These are phyloP conservation scores for Talaromyces pinophilus DNA, from an alignment of 2,329 filamentous ascomycete genomes.

Conservation along the genomic window DNA sequence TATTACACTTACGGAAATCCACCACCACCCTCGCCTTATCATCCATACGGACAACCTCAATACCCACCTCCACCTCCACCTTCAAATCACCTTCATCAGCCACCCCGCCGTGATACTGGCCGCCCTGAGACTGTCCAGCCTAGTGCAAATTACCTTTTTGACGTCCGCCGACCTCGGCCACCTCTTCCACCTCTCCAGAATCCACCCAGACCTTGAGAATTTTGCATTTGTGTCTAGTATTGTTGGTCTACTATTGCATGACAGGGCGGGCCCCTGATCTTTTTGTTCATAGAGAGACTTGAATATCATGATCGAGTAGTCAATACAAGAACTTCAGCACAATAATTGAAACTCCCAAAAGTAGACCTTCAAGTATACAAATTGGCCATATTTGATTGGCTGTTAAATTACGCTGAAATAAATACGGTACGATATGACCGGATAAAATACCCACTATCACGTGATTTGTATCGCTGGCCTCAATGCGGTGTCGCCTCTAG, in stretches of 20 bases:
- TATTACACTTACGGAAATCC: slow-evolving; percentile 6
- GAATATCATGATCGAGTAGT: background rate
- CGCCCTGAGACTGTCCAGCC: slow-evolving; percentile 5
- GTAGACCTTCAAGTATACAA: background rate
- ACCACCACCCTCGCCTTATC: background rate
- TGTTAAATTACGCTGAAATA: background rate
- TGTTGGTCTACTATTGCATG: background rate
- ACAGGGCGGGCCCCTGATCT: background rate
- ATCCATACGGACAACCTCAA: slow-evolving; percentile 6
- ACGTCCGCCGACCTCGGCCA: background rate
- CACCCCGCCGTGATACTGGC: background rate
- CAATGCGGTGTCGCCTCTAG: background rate
- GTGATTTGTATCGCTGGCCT: background rate
- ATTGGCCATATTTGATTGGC: background rate
- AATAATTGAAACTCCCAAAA: background rate
- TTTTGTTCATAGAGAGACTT: background rate
- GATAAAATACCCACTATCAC: background rate
- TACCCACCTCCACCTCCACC: slow-evolving; percentile 7
- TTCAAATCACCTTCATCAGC: slow-evolving; percentile 6
- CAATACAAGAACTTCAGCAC: background rate
- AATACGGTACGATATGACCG: background rate
- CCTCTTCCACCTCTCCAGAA: slow-evolving; percentile 13
- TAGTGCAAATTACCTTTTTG: slow-evolving; percentile 14
- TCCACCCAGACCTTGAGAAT: slow-evolving; percentile 8
- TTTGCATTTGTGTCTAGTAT: background rate